These are phyloP conservation scores for Pseudopithomyces maydicus DNA, from an alignment of 2,329 filamentous ascomycete species.

Conservation along the genomic window DNA sequence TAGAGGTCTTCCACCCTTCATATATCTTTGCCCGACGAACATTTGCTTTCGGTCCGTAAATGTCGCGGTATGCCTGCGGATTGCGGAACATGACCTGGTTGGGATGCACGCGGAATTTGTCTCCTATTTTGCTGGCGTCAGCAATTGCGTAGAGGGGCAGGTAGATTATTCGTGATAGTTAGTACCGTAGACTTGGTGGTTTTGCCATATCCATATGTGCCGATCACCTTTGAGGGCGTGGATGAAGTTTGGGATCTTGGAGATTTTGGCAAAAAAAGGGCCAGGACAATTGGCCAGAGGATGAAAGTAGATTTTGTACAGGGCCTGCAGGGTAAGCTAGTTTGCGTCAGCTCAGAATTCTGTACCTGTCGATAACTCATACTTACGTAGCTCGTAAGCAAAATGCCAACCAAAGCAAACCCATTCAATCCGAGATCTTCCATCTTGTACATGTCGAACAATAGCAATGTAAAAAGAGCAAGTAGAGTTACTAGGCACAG, in stretches of 20 bases:
- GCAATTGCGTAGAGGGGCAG: too few species aligned
- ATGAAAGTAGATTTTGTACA: constrained; percentile 19
- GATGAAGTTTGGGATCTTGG: constrained; percentile 14
- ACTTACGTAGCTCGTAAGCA: too few species aligned
- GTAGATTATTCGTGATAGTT: too few species aligned
- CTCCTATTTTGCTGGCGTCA: neutral
- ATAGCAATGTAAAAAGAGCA: too few species aligned
- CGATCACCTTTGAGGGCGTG: constrained; percentile 17
- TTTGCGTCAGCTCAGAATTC: too few species aligned
- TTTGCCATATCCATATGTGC: constrained; percentile 19
- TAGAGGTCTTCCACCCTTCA: constrained; percentile 6
- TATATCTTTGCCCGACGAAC: constrained; percentile 9
- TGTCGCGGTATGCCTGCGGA: neutral
- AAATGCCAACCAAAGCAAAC: too few species aligned
- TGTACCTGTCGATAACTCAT: too few species aligned
- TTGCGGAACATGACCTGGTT: constrained; percentile 9
- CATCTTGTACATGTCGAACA: too few species aligned
- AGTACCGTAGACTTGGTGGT: neutral
- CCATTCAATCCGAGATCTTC: too few species aligned
- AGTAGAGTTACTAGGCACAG: too few species aligned
- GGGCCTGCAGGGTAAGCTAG: neutral
- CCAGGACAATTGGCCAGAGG: constrained; percentile 13
- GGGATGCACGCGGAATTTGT: constrained; percentile 8
- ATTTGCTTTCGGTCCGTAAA: constrained; percentile 9
- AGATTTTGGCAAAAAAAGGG: constrained; percentile 12